A percentile compares a stretch with the other conserved stretches of the same genome.
Conservation (phyloP, 1,139 yeast species). For the Candida sanyaensis region DNA sequence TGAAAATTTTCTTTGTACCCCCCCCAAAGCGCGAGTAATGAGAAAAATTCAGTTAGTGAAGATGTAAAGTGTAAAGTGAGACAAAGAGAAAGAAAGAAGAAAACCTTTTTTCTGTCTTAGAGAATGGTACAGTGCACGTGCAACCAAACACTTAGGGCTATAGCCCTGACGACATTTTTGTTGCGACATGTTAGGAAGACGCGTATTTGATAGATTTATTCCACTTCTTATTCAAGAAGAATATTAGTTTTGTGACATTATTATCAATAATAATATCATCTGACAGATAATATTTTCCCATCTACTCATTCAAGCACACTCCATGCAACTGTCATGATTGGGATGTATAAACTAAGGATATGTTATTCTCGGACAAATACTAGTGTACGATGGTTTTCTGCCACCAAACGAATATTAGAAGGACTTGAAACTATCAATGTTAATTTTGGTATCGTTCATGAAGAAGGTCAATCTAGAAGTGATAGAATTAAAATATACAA, state of each 20-base stretch:
- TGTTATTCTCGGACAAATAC: not conserved
- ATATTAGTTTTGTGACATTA: no score
- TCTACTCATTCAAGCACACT: not conserved
- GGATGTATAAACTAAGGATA: not conserved
- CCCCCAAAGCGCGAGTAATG: not conserved
- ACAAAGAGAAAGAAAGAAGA: not conserved
- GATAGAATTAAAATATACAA: conserved; percentile 22
- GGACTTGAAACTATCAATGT: not conserved
- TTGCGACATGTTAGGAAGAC: no score
- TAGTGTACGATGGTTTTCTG: not conserved
- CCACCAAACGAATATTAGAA: not conserved
- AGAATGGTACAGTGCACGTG: conserved; percentile 1
- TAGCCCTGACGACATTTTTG: not conserved
- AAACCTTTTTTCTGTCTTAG: no score
- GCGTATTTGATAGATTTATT: no score
- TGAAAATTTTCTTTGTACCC: conserved; percentile 6
- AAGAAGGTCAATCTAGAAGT: conserved; percentile 23
- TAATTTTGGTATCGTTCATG: not conserved
- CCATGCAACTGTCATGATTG: not conserved
- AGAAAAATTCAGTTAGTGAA: not conserved
- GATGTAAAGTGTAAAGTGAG: no score
- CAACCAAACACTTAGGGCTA: conserved; percentile 2
- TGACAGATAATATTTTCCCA: no score
- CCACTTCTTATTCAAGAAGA: no score
- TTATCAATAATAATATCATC: no score